Conservation (phyloP, 1,284 basidiomycete genomes). For the Pulveroboletus sp. region DNA sequence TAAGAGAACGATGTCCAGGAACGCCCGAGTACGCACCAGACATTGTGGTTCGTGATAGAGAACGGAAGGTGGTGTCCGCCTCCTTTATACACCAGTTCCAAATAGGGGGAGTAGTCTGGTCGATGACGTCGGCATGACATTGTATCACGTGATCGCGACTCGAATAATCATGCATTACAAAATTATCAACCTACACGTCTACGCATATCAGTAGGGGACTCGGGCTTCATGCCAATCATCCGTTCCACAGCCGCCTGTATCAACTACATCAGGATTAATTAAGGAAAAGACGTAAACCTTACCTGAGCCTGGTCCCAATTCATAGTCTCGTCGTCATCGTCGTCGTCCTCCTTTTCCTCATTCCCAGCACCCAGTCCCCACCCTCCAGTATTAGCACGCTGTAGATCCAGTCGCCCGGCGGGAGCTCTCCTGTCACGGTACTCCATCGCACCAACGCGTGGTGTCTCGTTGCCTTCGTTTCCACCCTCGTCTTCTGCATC, state of each 20-base stretch:
- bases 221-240: slow-evolving; percentile 60
- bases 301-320: slow-evolving; percentile 72
- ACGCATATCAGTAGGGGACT: slow-evolving; percentile 31
- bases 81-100: neutral
- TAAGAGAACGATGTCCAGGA: neutral
- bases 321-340: slow-evolving; percentile 48
- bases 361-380: slow-evolving; percentile 66
- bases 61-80: neutral
- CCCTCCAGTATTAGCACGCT: slow-evolving; percentile 52
- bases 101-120: slow-evolving; percentile 19
- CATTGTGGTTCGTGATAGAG: slow-evolving; percentile 16
- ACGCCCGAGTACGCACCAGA: slow-evolving; percentile 23
- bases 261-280: neutral
- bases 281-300: neutral
- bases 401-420: slow-evolving; percentile 21
- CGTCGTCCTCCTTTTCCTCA: slow-evolving; percentile 44
- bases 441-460: slow-evolving; percentile 41
- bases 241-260: slow-evolving; percentile 57
- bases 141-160: slow-evolving; percentile 15
- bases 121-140: neutral
- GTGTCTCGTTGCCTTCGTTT: slow-evolving; percentile 55
- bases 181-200: slow-evolving; percentile 25
- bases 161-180: slow-evolving; percentile 8
- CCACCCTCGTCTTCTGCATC: slow-evolving; percentile 38
- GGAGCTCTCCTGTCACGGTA: slow-evolving; percentile 27